These are phyloP conservation scores for Hanseniaspora lindneri DNA, from an alignment of 805 yeast species.

Conservation along the genomic window DNA sequence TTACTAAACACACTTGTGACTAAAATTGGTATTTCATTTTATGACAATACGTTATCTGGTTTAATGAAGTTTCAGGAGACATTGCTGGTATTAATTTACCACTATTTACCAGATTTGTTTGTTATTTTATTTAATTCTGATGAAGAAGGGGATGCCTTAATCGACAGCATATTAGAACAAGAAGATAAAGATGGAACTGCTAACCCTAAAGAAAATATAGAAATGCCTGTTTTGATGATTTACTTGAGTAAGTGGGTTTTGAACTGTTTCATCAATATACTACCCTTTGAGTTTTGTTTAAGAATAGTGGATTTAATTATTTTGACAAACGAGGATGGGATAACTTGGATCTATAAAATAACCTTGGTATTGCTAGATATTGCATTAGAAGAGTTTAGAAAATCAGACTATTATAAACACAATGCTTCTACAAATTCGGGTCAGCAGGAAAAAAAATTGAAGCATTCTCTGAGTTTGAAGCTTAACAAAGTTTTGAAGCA, in stretches of 20 bases:
- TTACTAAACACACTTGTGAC: slow-evolving; percentile 3
- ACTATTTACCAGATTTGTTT: slow-evolving; percentile 13
- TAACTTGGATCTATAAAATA: slow-evolving; percentile 11
- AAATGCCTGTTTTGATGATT: slow-evolving; percentile 12
- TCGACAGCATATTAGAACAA: slow-evolving; percentile 4
- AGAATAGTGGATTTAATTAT: slow-evolving; percentile 65
- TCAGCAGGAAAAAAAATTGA: background rate
- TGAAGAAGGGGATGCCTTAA: background rate
- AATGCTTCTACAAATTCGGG: background rate
- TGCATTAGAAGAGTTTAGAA: slow-evolving; percentile 8
- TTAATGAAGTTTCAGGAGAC: slow-evolving; percentile 9
- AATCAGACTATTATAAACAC: background rate
- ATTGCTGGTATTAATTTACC: background rate
- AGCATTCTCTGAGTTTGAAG: slow-evolving; percentile 12
- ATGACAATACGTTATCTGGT: slow-evolving; percentile 12
- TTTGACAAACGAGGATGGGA: slow-evolving; percentile 14
- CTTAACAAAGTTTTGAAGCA: slow-evolving; percentile 7
- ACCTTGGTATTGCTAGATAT: slow-evolving; percentile 8
- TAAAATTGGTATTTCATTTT: slow-evolving; percentile 2
- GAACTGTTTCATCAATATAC: slow-evolving; percentile 84
- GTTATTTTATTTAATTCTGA: background rate
- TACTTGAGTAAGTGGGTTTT: slow-evolving; percentile 74
- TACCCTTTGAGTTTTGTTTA: slow-evolving; percentile 79
- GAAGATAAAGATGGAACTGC: background rate
- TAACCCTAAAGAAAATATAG: background rate